Percentiles rank a stretch among this genome's conserved stretches.
These are phyloP conservation scores for Mycena vulgaris DNA, from an alignment of 768 basidiomycete species.

Conservation along the genomic window DNA sequence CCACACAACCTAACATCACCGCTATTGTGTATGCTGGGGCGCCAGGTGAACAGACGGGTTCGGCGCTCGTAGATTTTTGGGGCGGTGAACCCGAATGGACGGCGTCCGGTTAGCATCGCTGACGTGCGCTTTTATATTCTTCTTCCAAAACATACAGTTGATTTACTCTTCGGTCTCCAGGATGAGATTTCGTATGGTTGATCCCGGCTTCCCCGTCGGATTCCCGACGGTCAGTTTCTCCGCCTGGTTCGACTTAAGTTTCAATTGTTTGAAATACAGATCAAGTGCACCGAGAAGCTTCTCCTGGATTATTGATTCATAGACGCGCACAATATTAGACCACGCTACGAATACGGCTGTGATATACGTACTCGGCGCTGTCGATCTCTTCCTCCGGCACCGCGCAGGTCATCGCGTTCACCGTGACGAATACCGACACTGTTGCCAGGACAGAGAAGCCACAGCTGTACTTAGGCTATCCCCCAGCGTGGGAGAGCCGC, in stretches of 20 bases:
- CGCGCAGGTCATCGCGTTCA: slow-evolving; percentile 59
- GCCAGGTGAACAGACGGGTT: slow-evolving; percentile 84
- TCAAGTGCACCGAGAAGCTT: slow-evolving; percentile 77
- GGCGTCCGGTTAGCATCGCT: slow-evolving; percentile 81
- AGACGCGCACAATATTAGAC: slow-evolving; percentile 65
- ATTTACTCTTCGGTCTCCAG: too few relatives aligned
- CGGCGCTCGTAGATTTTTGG: slow-evolving; percentile 89
- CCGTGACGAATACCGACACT: slow-evolving; percentile 63
- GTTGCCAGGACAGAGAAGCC: slow-evolving; percentile 68
- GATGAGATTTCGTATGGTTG: slow-evolving; percentile 51
- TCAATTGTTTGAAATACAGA: slow-evolving; percentile 55
- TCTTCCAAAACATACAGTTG: too few relatives aligned
- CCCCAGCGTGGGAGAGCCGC: slow-evolving; percentile 62
- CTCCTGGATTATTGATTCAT: slow-evolving; percentile 80
- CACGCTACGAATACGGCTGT: slow-evolving; percentile 79
- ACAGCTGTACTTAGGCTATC: slow-evolving; percentile 69
- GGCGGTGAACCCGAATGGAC: slow-evolving; percentile 79
- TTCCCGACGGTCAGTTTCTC: slow-evolving; percentile 35
- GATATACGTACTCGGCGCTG: slow-evolving; percentile 78
- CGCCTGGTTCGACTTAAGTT: not conserved
- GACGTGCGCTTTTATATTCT: slow-evolving; percentile 75
- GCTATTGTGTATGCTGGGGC: slow-evolving; percentile 71
- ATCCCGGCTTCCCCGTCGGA: slow-evolving; percentile 56
- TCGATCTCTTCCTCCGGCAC: slow-evolving; percentile 53
- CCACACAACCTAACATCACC: slow-evolving; percentile 80